Evolutionary conservation across 768 basidiomycete species (phyloP).

Genomic region (Mycena pura): DNA sequence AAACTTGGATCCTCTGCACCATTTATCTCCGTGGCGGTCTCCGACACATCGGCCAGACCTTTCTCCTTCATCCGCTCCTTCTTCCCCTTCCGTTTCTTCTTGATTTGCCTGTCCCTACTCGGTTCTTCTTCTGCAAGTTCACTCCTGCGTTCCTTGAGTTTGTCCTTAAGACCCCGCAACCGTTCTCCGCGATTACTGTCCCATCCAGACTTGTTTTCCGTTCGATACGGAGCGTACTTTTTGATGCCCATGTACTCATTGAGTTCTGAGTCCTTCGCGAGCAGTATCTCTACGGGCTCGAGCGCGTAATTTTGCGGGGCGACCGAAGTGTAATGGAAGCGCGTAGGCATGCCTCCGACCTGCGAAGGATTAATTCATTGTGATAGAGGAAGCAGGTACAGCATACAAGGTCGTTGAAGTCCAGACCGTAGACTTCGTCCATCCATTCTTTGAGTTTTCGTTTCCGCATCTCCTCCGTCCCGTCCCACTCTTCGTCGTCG

Average conservation of each 20-base stretch:
- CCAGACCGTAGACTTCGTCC: slow-evolving; percentile 88
- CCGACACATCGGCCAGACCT: slow-evolving; percentile 1
- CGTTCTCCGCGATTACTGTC: slow-evolving; percentile 68
- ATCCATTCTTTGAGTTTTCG: slow-evolving; percentile 84
- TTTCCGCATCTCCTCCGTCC: slow-evolving; percentile 91
- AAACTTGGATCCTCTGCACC: not conserved
- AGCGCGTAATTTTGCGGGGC: slow-evolving; percentile 70
- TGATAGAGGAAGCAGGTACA: not conserved
- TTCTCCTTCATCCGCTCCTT: slow-evolving; percentile 19
- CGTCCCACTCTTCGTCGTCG: slow-evolving; percentile 78
- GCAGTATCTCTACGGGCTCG: slow-evolving; percentile 83
- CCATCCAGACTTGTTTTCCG: slow-evolving; percentile 61
- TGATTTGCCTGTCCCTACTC: slow-evolving; percentile 12
- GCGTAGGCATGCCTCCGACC: slow-evolving; percentile 90
- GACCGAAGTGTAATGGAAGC: slow-evolving; percentile 89
- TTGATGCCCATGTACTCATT: slow-evolving; percentile 92
- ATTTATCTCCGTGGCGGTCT: not conserved
- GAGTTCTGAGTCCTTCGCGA: slow-evolving; percentile 91
- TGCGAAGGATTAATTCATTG: slow-evolving; percentile 36
- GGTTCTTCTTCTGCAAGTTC: slow-evolving; percentile 8
- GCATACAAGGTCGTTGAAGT: slow-evolving; percentile 94
- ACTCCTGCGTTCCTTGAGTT: slow-evolving; percentile 53
- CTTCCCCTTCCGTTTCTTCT: slow-evolving; percentile 27
- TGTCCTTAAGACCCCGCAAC: slow-evolving; percentile 75
- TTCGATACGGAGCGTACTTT: slow-evolving; percentile 89